Evolutionary conservation across 768 basidiomycete genomes (phyloP), one percentile per base, ranked within the genome.

Genomic region (Mrakia frigida): DNA sequence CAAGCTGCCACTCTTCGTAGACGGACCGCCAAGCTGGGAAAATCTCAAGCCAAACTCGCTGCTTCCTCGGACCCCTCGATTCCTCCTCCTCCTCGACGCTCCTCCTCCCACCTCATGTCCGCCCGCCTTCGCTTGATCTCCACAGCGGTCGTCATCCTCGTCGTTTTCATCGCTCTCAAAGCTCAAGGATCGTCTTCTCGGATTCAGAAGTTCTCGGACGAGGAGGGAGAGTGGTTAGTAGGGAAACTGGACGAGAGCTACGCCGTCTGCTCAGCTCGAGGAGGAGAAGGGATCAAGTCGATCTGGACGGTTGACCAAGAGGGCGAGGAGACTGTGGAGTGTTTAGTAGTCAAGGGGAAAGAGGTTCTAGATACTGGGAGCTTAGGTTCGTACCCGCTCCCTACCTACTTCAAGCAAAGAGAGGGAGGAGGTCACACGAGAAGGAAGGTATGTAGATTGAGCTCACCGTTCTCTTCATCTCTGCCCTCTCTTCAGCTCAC

Each of bases 111-210:
- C n/a, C 37, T 53, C 41, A 60, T 35, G 39, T 61, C 76, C 21
- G 76, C 76, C 37, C 71, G 76, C 2, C 60, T 77, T 50, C 76
- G 76, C n/a, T 52, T 77, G n/a, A 61, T 78, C 28, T n/a, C 50
- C n/a, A 69, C 73, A 9, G 65, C 77, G 0, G 28, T 70, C 43
- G 77, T 73, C 46, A 77, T 77, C 60, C 71, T 73, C 37, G 50
- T 46, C 31, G 71, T 77, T 50, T 56, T 73, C 25, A 18, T 68
- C 1, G 21, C 41, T 10, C 31, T 68, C 46, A 43, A 71, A 56
- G n/a, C 43, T 13, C 39, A 63, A 50, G 39, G 31, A 21, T 14
- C 23, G 16, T 35, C 23, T 50, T 37, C 9, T 16, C 35, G 67
- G n/a, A 60, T 21, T 2, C n/a, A 52, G 37, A 31, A 21, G 9